Conservation (phyloP, 768 basidiomycete species). For the Lentinula lateritia region DNA sequence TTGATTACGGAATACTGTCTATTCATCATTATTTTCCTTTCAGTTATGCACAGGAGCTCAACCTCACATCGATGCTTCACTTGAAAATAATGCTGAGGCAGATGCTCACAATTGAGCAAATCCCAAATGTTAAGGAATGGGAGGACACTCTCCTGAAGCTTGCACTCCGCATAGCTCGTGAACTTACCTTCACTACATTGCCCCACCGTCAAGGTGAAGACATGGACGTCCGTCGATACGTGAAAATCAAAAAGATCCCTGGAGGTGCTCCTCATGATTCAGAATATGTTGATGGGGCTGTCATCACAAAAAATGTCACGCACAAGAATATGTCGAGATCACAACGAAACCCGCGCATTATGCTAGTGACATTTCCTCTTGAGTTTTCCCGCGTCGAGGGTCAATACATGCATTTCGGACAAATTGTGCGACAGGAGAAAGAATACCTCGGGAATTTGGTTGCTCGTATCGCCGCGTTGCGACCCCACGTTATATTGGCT, state of each 20-base stretch:
- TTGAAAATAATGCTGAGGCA: constrained; percentile 89
- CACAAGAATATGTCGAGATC: constrained; percentile 90
- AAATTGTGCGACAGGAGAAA: constrained; percentile 87
- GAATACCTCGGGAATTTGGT: constrained; percentile 88
- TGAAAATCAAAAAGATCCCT: constrained; percentile 98
- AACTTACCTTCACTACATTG: constrained; percentile 68
- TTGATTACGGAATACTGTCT: not conserved
- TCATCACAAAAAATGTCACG: constrained; percentile 96
- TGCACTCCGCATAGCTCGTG: constrained; percentile 80
- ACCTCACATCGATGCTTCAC: constrained; percentile 82
- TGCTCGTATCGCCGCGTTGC: constrained; percentile 81
- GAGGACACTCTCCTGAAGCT: constrained; percentile 77
- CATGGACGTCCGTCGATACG: constrained; percentile 92
- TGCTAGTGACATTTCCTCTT: constrained; percentile 92
- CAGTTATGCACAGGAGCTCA: constrained; percentile 81
- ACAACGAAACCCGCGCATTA: constrained; percentile 83
- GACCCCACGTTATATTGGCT: constrained; percentile 89
- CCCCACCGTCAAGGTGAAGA: constrained; percentile 81
- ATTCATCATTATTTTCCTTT: constrained; percentile 8
- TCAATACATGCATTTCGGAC: constrained; percentile 90
- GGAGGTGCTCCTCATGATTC: constrained; percentile 90
- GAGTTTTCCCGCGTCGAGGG: constrained; percentile 92
- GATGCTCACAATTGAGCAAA: constrained; percentile 75
- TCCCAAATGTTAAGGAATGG: constrained; percentile 86
- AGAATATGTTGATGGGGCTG: constrained; percentile 94